Base-by-base conservation (phyloP, 345 rosid species). In the Laguncularia racemosa region DNA sequence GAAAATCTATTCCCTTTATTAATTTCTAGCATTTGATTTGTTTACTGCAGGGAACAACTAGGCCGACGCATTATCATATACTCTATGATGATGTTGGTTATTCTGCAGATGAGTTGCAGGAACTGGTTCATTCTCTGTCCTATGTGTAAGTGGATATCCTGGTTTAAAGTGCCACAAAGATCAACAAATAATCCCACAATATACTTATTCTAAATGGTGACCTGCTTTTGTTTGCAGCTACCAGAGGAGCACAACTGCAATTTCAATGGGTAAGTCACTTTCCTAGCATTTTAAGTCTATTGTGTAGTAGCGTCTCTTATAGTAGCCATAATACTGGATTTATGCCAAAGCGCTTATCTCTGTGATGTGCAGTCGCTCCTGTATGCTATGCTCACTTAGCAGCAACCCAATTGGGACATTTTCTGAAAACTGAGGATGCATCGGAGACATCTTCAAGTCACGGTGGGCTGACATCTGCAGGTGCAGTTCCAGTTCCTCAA, bases 231-330 rank as follows among this genome's bases (percentile, higher is more conserved):
- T 20, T 64, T 74, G 61, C 77, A 88, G 92, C 67, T 88, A 86
- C 46, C 98, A 92, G 69, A 76, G 93, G 64, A 89, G 96, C 72
- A 86, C 98, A 2, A 84, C 91, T 18, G 95, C 98, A 53, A 84
- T 91, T 60, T 88, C 96, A 47, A 84, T 86, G 0, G 95, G 96
- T 88, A 72, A 49, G 20, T 44, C 28, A 13, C 20, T 23, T 45
- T 23, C 13, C 15, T 19, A 18, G 13, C 1, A 11, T 2, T 12
- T 19, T 9, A 18, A 1, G n/a, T 4, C n/a, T 16, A 1, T 9
- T 6, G 5, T 6, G 16, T 50, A 26, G 13, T 19, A 8, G 6
- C 14, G 16, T 6, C 44, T 33, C 1, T 38, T 46, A 43, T n/a
- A 16, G 45, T 46, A 26, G 3, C 23, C 16, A 11, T 1, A 13